These are phyloP conservation scores for Trichoderma hamatum DNA, from an alignment of 2,329 filamentous ascomycete genomes.

Conservation along the genomic window DNA sequence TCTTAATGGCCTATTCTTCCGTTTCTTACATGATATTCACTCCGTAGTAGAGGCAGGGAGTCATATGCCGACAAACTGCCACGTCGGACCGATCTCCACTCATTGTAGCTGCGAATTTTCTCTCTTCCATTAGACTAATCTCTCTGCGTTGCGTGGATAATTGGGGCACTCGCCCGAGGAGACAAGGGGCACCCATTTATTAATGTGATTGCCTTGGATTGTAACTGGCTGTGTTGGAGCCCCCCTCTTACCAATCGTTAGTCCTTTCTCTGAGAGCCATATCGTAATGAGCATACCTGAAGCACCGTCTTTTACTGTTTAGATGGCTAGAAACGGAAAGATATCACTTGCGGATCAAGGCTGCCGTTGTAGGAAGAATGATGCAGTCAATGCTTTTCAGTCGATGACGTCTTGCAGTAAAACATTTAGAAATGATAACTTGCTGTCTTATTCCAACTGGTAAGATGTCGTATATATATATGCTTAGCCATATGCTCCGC, in stretches of 20 bases:
- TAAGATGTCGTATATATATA: background rate
- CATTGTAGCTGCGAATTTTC: background rate
- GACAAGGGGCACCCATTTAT: background rate
- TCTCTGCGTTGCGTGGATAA: background rate
- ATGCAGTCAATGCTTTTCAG: background rate
- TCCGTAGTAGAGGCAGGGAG: background rate
- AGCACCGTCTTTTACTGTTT: background rate
- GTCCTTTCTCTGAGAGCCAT: background rate
- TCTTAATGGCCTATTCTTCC: background rate
- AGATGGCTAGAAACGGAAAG: background rate
- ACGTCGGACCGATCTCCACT: background rate
- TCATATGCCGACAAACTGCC: background rate
- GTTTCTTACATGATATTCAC: background rate
- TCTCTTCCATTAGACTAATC: background rate
- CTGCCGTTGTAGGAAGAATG: background rate
- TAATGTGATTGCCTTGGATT: background rate
- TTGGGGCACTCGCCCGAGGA: background rate
- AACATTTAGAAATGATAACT: background rate
- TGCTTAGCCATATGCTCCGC: background rate
- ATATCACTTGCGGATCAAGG: background rate
- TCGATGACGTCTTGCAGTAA: background rate
- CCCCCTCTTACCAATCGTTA: background rate
- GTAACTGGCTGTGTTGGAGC: background rate
- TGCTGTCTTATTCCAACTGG: background rate
- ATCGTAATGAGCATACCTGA: background rate